phyloP scores from a whole-genome alignment of 2,329 filamentous ascomycete genomes.

The Sclerotinia sclerotiorum region DNA sequence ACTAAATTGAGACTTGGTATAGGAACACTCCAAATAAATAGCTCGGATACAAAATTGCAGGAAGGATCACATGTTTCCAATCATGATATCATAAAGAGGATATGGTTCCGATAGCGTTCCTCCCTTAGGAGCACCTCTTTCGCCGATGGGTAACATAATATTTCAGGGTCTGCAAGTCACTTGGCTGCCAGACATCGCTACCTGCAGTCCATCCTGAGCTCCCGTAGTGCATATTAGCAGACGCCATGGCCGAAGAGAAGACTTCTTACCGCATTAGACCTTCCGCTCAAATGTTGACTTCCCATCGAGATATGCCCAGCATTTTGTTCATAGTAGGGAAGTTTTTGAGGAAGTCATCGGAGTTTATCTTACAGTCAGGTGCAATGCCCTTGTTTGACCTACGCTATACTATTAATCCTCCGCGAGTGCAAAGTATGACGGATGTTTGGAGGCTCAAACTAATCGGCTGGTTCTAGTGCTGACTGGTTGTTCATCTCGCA shows the following conservation, averaged over 20 bases:
- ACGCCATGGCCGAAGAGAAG: background rate
- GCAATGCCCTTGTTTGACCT: background rate
- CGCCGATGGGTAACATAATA: background rate
- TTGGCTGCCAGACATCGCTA: background rate
- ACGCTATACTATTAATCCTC: background rate
- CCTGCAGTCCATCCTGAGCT: background rate
- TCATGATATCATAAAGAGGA: background rate
- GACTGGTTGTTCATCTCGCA: background rate
- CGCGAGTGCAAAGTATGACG: conserved; percentile 4
- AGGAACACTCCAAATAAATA: too few relatives aligned
- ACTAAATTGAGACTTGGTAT: background rate
- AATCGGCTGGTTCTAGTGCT: background rate
- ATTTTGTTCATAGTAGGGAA: background rate
- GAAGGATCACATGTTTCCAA: background rate
- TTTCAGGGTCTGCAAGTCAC: background rate
- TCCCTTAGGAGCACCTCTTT: background rate
- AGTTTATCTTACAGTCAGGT: background rate
- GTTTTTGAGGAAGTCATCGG: background rate
- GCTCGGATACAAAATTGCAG: background rate
- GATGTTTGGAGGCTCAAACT: background rate
- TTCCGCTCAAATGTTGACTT: background rate
- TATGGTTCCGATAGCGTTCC: background rate
- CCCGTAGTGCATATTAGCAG: background rate
- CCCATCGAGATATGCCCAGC: background rate
- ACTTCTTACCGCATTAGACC: background rate